A percentile compares a stretch with the other conserved stretches of the same genome.
phyloP scores from a whole-genome alignment of 768 basidiomycete genomes.

The Leccinum subgranulosum region DNA sequence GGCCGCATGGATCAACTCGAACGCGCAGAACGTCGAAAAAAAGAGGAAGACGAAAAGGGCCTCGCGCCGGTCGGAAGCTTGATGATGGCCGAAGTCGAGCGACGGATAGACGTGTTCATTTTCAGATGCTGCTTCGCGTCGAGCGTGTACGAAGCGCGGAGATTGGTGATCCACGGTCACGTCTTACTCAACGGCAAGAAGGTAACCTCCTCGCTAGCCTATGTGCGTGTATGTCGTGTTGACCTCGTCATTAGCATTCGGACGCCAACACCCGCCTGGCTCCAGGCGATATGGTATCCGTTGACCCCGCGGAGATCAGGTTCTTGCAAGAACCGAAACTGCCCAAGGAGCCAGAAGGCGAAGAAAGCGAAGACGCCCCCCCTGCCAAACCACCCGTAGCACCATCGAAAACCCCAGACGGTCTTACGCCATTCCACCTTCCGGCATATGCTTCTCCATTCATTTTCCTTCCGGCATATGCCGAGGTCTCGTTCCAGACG shows the following conservation, averaged over 20 bases:
- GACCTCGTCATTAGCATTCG: constrained; percentile 51
- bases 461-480: constrained; percentile 90
- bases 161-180: constrained; percentile 81
- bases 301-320: constrained; percentile 76
- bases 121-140: constrained; percentile 87
- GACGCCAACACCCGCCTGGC: constrained; percentile 85
- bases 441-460: constrained; percentile 87
- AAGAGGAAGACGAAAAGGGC: constrained; percentile 55
- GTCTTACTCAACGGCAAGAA: constrained; percentile 88
- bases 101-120: constrained; percentile 87
- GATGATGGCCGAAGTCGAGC: constrained; percentile 95
- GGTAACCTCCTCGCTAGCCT: constrained; percentile 44
- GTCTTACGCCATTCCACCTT: constrained; percentile 74
- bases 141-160: constrained; percentile 86
- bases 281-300: constrained; percentile 92
- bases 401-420: constrained; percentile 7
- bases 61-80: constrained; percentile 91
- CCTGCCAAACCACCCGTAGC: background rate
- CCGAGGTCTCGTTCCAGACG: constrained; percentile 81
- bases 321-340: constrained; percentile 51
- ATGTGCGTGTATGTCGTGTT: constrained; percentile 28
- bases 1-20: constrained; percentile 43
- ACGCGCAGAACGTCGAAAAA: constrained; percentile 43
- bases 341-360: constrained; percentile 11
- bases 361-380: background rate